Conservation (phyloP, 78 protist genomes). For the Bodo saltans region DNA sequence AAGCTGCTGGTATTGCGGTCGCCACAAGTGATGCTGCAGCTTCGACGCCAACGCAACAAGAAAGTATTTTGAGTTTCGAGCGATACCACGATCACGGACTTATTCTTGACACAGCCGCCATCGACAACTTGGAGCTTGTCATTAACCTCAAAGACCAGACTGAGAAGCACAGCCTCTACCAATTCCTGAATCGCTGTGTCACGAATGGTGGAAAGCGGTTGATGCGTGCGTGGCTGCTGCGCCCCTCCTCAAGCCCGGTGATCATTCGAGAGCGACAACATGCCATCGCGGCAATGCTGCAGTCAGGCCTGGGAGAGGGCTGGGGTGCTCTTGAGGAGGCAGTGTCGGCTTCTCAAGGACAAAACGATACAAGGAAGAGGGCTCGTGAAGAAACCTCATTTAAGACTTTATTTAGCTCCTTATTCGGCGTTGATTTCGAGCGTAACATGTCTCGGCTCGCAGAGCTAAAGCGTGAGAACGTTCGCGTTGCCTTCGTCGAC, state of each 20-base stretch:
- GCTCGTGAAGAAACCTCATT: too few relatives aligned
- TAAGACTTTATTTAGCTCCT: too few relatives aligned
- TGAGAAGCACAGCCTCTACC: slow-evolving; percentile 25
- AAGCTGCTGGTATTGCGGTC: background rate
- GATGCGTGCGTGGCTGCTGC: slow-evolving; percentile 42
- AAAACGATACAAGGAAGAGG: too few relatives aligned
- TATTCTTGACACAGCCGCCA: slow-evolving; percentile 22
- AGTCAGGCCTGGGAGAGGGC: too few relatives aligned
- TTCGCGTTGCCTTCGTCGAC: slow-evolving; percentile 12
- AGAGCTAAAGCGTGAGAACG: background rate
- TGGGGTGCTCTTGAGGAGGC: too few relatives aligned
- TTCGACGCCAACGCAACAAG: too few relatives aligned
- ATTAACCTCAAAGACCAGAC: slow-evolving; percentile 16
- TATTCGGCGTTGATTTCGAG: slow-evolving; percentile 31
- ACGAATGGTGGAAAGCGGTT: slow-evolving; percentile 45
- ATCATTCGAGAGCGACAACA: slow-evolving; percentile 39
- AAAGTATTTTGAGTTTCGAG: background rate
- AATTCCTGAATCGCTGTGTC: background rate
- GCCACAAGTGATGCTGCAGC: background rate
- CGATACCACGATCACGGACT: background rate
- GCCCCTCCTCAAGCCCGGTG: slow-evolving; percentile 30
- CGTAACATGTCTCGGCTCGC: slow-evolving; percentile 6
- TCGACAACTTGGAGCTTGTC: slow-evolving; percentile 42
- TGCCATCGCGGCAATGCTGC: slow-evolving; percentile 34
- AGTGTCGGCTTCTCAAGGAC: too few relatives aligned